Evolutionary conservation across 2,329 filamentous ascomycete species (phyloP), one percentile per base, ranked within the genome.

Genomic region (Penicillium occitanis): DNA sequence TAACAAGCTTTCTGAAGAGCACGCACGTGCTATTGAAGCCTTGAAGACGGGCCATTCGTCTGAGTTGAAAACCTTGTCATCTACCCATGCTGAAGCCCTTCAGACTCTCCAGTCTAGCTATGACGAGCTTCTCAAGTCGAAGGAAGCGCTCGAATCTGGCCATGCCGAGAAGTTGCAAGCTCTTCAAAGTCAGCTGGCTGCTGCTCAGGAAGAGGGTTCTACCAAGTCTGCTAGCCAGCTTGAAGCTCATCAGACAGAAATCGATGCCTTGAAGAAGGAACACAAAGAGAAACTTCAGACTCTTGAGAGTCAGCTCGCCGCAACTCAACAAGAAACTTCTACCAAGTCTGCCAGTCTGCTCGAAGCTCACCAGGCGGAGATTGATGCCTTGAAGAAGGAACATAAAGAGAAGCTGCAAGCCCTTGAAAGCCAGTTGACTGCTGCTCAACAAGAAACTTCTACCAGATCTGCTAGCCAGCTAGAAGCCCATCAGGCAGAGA

Each of bases 31-130:
- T 25, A 61, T 80, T 5, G 74, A 78, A 53, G 69, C 71, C 2
- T 65, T 79, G 60, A 78, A 77, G 70, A 68, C 73, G 5, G 69
- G 73, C 11, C 77, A 81, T 68, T 71, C 74, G 11, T 70, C 73
- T 13, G 76, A 77, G 35, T 68, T 81, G 14, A 74, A 76, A 61
- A 57, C 63, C 2, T 68, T 74, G 17, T 73, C 75, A 1, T 72
- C 71, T n/a, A 71, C 74, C 14, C 73, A 78, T 37, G 69, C 73
- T 5, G 69, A 70, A 58, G 71, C 71, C 2, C 64, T 80, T 37
- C 62, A 68, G 30, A 73, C 76, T 25, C 70, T 79, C 19, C 76
- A 79, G 68, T 66, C 71, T 61, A 76, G 77, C 65, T 65, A 78
- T 59, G 75, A 78, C 58, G 76, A 75, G 37, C 63, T 77, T 19